Base-by-base conservation (phyloP, 2,329 filamentous ascomycete genomes). In the Paraconiothyrium sp. region DNA sequence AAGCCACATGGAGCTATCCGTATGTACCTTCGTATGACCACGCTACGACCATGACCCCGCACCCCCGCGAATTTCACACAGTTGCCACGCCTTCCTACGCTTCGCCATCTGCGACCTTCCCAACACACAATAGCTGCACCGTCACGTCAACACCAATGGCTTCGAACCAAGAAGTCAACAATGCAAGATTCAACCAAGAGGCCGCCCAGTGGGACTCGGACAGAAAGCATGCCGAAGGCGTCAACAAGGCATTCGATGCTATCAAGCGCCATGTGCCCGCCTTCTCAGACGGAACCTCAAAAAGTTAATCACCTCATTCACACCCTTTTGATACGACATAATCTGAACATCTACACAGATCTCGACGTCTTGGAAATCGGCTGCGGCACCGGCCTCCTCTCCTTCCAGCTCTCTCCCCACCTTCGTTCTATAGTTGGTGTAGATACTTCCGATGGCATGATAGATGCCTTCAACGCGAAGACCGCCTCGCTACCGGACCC, bases 311-410 rank as follows among this genome's bases (percentile, higher is more conserved):
- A 10, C n/a, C 24, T 16, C 34, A 4, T 8, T 13, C 34, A 13
- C 27, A n/a, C 16, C 50, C 20, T 20, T 8, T 27, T 30, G 9
- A 27, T 48, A 10, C 44, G 4, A 11, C 46, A 20, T 11, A 3
- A 10, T 37, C 8, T 46, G 24, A 57, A 13, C 41, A 4, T 27
- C 13, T n/a, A 6, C 60, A 6, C 58, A 68, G 75, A 71, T 14
- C 70, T 83, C 32, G 78, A 85, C 59, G 79, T 87, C 8, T 82
- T 88, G 2, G 86, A 88, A 72, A 81, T 88, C 20, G 85, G 85
- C 56, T 86, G 84, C 65, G 85, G 85, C 52, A 88, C 85, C 4
- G 85, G 85, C 9, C 80, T 87, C 0, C 79, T 88, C 27, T 84
- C 83, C 10, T 78, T 85, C 50, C 77, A 75, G 9, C 75, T 86